These are phyloP conservation scores for Akanthomyces dipterigenus DNA, from an alignment of 2,329 filamentous ascomycete genomes.

Conservation along the genomic window DNA sequence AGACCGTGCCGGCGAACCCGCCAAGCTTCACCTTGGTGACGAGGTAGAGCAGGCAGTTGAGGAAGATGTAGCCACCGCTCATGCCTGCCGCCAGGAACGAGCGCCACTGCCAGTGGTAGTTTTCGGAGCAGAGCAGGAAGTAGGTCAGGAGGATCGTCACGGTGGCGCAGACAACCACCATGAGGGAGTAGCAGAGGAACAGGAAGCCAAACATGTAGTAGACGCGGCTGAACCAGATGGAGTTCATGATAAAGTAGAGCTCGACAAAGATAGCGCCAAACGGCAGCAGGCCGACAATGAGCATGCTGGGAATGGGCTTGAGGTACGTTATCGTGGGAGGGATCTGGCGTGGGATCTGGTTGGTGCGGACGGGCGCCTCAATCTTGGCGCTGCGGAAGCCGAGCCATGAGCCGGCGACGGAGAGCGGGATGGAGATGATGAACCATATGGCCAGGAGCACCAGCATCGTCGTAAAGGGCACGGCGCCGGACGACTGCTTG, in stretches of 20 bases:
- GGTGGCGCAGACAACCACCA: constrained; percentile 90
- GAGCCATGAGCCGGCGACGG: constrained; percentile 83
- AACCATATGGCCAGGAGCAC: constrained; percentile 95
- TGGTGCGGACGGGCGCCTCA: constrained; percentile 80
- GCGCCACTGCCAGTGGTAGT: constrained; percentile 99
- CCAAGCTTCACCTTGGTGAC: constrained; percentile 79
- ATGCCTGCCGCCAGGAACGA: constrained; percentile 88
- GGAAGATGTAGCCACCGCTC: constrained; percentile 85
- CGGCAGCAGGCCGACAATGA: constrained; percentile 84
- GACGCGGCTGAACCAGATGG: constrained; percentile 96
- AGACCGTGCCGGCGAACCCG: constrained; percentile 75
- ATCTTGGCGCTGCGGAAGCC: constrained; percentile 72
- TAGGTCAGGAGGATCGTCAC: constrained; percentile 94
- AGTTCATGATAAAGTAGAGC: constrained; percentile 98
- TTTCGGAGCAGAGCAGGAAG: constrained; percentile 90
- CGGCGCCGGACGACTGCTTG: constrained; percentile 83
- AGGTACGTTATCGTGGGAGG: constrained; percentile 79
- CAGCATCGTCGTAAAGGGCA: constrained; percentile 95
- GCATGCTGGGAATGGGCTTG: constrained; percentile 78
- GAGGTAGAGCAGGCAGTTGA: constrained; percentile 88
- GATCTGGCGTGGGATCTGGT: constrained; percentile 97
- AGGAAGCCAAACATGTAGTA: constrained; percentile 99
- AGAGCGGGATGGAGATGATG: constrained; percentile 87
- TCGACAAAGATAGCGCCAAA: constrained; percentile 98
- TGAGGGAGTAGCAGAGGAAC: constrained; percentile 93